A percentile compares a stretch with the other conserved stretches of the same genome.
These are phyloP conservation scores for Cucumis hystrix DNA, from an alignment of 306 rosid species.

Conservation along the genomic window DNA sequence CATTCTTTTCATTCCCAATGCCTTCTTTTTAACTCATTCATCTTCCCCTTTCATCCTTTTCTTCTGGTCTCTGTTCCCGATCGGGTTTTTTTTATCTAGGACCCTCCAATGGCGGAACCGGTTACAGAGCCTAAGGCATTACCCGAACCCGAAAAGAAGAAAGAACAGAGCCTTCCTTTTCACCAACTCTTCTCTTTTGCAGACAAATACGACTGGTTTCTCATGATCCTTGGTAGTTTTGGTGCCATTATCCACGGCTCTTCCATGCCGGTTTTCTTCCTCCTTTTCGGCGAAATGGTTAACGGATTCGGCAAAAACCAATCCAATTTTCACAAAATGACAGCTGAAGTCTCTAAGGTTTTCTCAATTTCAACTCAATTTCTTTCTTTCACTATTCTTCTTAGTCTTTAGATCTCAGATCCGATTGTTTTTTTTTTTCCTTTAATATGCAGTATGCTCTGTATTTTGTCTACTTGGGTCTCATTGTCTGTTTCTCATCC, in stretches of 20 bases:
- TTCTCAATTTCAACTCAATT: neutral
- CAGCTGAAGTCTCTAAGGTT: conserved; percentile 87
- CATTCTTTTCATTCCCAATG: neutral
- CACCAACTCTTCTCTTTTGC: conserved; percentile 80
- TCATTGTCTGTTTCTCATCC: conserved; percentile 79
- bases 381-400: neutral
- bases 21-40: neutral
- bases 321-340: conserved; percentile 69
- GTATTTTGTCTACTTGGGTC: conserved; percentile 85
- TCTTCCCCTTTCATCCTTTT: neutral
- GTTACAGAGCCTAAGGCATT: conserved; percentile 26
- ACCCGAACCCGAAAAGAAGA: conserved; percentile 95
- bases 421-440: conserved; percentile 12
- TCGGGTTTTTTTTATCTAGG: neutral
- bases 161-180: conserved; percentile 84
- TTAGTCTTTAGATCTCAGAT: conserved; percentile 22
- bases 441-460: conserved; percentile 69
- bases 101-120: conserved; percentile 10
- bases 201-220: conserved; percentile 60
- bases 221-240: conserved; percentile 69
- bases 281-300: conserved; percentile 90
- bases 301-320: conserved; percentile 96
- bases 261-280: conserved; percentile 94
- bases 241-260: conserved; percentile 95
- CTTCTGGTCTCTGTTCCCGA: neutral